Conservation (phyloP, 208 protist species). For the Strigomonas culicis region DNA sequence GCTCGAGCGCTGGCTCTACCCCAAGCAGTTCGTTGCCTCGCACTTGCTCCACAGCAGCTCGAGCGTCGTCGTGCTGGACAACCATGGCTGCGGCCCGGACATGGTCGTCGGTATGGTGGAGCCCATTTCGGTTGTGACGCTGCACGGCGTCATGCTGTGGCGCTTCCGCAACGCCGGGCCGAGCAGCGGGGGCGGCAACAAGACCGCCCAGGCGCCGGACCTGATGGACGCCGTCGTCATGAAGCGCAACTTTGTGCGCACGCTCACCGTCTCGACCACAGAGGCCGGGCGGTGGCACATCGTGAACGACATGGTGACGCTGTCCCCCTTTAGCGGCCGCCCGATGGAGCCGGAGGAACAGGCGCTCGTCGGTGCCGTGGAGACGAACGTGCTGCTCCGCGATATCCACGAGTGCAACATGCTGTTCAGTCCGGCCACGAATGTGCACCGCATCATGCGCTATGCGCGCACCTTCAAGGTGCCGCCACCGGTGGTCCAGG, state of each 20-base stretch:
- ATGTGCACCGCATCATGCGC: constrained; percentile 42
- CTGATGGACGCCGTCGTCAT: constrained; percentile 43
- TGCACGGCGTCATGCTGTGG: constrained; percentile 84
- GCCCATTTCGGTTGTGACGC: constrained; percentile 62
- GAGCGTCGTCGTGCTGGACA: constrained; percentile 65
- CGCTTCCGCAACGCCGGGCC: constrained; percentile 26
- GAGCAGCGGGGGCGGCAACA: background rate
- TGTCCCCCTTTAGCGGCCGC: constrained; percentile 52
- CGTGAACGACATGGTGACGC: constrained; percentile 77
- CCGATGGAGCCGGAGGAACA: constrained; percentile 13
- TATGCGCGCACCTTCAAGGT: constrained; percentile 52
- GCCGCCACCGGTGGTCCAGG: constrained; percentile 51
- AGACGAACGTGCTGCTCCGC: constrained; percentile 30
- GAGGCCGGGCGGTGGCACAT: constrained; percentile 66
- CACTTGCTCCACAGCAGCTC: constrained; percentile 71
- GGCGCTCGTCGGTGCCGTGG: background rate
- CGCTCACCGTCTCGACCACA: constrained; percentile 36
- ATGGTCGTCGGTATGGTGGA: constrained; percentile 50
- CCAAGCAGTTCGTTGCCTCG: constrained; percentile 51
- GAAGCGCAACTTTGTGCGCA: constrained; percentile 75
- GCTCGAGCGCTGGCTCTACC: constrained; percentile 82
- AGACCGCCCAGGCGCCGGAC: constrained; percentile 14
- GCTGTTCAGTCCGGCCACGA: constrained; percentile 54
- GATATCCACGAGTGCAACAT: constrained; percentile 59
- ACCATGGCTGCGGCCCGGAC: constrained; percentile 40